Conservation (phyloP, 129 eudicot genomes). For the Glebionis coronaria region DNA sequence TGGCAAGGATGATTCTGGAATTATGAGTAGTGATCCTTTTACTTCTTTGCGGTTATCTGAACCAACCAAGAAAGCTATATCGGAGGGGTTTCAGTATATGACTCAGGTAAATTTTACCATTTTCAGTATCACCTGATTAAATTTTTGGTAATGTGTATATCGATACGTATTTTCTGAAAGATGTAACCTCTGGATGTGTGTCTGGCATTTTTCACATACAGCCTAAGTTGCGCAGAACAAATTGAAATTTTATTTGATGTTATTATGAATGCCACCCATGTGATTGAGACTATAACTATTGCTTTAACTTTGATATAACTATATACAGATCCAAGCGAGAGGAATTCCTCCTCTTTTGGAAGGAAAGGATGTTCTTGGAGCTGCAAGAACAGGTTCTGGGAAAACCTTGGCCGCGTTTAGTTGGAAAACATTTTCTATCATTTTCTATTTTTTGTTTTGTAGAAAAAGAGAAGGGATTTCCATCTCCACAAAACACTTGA, state of each 20-base stretch:
- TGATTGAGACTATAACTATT: background rate
- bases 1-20: slow-evolving; percentile 40
- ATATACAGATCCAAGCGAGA: slow-evolving; percentile 70
- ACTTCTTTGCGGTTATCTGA: slow-evolving; percentile 56
- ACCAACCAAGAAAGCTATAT: slow-evolving; percentile 58
- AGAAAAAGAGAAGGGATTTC: too few species aligned
- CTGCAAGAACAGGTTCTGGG: too few species aligned
- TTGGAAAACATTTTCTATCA: too few species aligned
- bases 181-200: background rate
- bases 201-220: background rate
- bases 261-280: background rate
- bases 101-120: slow-evolving; percentile 57
- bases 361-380: slow-evolving; percentile 90
- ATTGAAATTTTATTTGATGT: background rate
- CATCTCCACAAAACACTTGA: too few species aligned
- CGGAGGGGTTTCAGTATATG: slow-evolving; percentile 59
- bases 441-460: too few species aligned
- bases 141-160: too few species aligned
- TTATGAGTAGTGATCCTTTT: slow-evolving; percentile 63
- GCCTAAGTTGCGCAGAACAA: background rate
- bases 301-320: background rate
- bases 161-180: background rate
- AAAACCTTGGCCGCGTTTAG: too few species aligned
- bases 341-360: slow-evolving; percentile 83
- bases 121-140: too few species aligned